Evolutionary conservation across 768 basidiomycete species (phyloP), one percentile per base, ranked within the genome.

Genomic region (Termitomyces sp.): DNA sequence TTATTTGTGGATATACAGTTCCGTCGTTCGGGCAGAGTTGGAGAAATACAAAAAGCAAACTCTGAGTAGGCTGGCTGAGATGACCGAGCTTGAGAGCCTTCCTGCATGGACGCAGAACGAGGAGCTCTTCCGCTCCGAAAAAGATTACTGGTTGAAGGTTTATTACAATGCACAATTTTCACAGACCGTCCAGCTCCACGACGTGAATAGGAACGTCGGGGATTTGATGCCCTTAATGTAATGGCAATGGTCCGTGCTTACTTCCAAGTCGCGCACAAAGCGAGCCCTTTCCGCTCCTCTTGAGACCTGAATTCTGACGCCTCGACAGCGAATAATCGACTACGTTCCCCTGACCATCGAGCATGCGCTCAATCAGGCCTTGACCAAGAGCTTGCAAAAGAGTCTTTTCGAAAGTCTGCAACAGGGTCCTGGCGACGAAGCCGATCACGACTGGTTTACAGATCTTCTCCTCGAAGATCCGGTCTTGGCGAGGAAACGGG

Each of bases 181-280:
- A 2, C n/a, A 22, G 7, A 18, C 10, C 16, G 6, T 7, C 12
- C 37, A 2, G 6, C 22, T 9, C 5, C 34, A n/a, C 16, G 44
- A 53, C 3, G 27, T 53, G 30, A 32, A 39, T 33, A 52, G 26
- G n/a, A 52, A 53, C 33, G 13, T 63, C 37, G 14, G 26, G 1
- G 53, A 69, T 58, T 69, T 74, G 75, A 79, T 14, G 85, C 82
- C 50, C 55, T 85, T 14, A 58, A 64, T 2, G 75, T 85, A 6
- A 82, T 83, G 79, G 80, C 83, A 0, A 77, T 79, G 18, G 80
- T 84, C 0, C 75, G 77, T 0, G 84, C 82, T 5, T 87, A 83
- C 59, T 85, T 80, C 64, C 76, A 82, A 39, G 74, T 85, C 0
- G 77, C 83, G 7, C 79, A 74, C 70, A 80, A 82, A 74, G 84